Evolutionary conservation across 306 rosid species (phyloP), one percentile per base, ranked within the genome.

Genomic region (Canavalia gladiata): DNA sequence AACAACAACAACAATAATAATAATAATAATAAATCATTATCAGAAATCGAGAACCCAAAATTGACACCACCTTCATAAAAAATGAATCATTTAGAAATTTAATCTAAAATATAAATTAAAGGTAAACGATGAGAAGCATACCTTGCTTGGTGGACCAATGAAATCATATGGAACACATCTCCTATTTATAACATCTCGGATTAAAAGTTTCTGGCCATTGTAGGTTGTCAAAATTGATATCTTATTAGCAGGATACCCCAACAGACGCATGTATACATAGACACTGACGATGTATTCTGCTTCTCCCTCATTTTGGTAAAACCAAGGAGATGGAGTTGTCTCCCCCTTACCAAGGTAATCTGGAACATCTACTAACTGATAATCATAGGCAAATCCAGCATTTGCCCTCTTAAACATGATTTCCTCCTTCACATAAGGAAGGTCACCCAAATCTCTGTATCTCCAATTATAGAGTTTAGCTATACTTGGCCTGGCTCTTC

Each of bases 81-180:
- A 68, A 85, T 18, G 25, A 49, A 77, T 25, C 68, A 55, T 64
- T 69, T 45, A 41, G 54, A 49, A 49, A 49, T 74, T 73, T 68
- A 49, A 31, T 76, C 67, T 71, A 76, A 45, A 39, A 41, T 56
- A 73, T 46, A 69, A 76, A 35, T 34, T 72, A 37, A 54, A 83
- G 49, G 64, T 34, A 63, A 62, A 29, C 35, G 66, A 43, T 45
- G 50, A 33, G 37, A 34, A 55, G 42, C 77, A 81, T 79, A 93
- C 98, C 99, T 95, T 95, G 91, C 92, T 87, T 69, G 99, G 99
- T 45, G 96, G 90, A 72, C 99, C 99, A 68, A 95, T 93, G 92
- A 90, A 93, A 75, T 91, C 91, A 70, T 93, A 93, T 13, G 99
- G 99, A 79, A 88, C 86, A 68, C 99, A 95, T 78, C 99, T 91